Conservation (phyloP, 164 flowering plant species). For the Warburgia ugandensis region DNA sequence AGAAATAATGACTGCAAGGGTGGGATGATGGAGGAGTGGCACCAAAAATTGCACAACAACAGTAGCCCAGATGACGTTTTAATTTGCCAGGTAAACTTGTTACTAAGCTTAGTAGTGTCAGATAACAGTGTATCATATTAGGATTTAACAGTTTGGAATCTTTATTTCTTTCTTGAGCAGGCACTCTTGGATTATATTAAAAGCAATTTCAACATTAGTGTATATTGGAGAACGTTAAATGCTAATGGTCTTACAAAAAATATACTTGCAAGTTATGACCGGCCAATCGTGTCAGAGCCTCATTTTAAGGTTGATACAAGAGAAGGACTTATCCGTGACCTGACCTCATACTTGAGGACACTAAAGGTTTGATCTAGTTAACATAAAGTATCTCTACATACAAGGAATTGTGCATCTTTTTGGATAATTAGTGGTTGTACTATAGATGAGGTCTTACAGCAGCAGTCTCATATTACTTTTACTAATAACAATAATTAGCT, state of each 20-base stretch:
- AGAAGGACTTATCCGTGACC: slow-evolving; percentile 23
- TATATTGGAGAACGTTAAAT: slow-evolving; percentile 21
- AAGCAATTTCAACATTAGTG: slow-evolving; percentile 19
- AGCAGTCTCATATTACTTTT: no score
- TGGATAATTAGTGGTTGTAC: no score
- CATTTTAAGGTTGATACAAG: slow-evolving; percentile 16
- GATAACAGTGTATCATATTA: no score
- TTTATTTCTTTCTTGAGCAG: slow-evolving; percentile 13
- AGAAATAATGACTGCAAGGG: slow-evolving; percentile 29
- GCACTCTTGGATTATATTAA: slow-evolving; percentile 24
- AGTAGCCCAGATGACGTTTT: slow-evolving; percentile 28
- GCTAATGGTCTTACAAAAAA: slow-evolving; percentile 16
- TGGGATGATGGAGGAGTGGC: slow-evolving; percentile 36
- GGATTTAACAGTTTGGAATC: no score
- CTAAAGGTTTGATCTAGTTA: slow-evolving; percentile 17
- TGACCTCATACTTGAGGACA: slow-evolving; percentile 24
- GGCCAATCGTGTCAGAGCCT: slow-evolving; percentile 27
- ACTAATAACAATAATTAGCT: no score
- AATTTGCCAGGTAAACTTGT: slow-evolving; percentile 22
- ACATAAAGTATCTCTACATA: no score
- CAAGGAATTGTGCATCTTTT: no score
- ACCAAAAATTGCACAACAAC: slow-evolving; percentile 29
- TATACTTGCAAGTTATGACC: slow-evolving; percentile 24
- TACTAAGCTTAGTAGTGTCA: neutral
- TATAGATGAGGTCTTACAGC: no score